Evolutionary conservation across 306 rosid species (phyloP), one percentile per base, ranked within the genome.

Genomic region (Trifolium dubium): DNA sequence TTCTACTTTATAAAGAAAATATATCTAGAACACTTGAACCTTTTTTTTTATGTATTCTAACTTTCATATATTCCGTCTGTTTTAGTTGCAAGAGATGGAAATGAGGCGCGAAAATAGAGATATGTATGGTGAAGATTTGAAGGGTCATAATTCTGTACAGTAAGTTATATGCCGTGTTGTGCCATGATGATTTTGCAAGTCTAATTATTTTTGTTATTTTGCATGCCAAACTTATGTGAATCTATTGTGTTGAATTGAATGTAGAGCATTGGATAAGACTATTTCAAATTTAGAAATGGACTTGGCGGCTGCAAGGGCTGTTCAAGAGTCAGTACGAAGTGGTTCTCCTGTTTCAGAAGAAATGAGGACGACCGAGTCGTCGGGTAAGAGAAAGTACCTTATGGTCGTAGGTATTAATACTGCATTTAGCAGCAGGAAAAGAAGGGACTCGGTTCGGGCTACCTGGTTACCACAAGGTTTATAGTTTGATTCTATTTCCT

Each of bases 401-500:
- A 95, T 95, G 99, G 97, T 95, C 43, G 55, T 95, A 59, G 99
- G 99, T 71, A 83, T 95, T 71, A 95, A 95, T 64, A 95, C 99
- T 56, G 99, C 99, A 75, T 95, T 95, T 71, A 95, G 99, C 84
- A 95, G 99, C 92, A 73, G 99, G 59, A 92, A 88, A 86, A 90
- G 99, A 87, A 85, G 99, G 82, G 98, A 95, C 77, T 95, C 99
- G 0, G 89, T 95, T 88, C 96, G 99, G 23, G 93, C 87, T 7
- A 90, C 99, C 2, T 95, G 99, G 98, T 85, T 95, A 91, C 98
- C 91, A 56, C 99, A 90, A 95, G 99, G 99, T 95, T 69, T 51
- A 50, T 81, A 47, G 40, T 43, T 67, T 55, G 35, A 68, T 53
- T 34, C 39, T 10, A 5, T 64, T 78, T 65, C 60, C 10, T 29